Evolutionary conservation across 441 rosid genomes (phyloP).

Genomic region (Euphorbia schlechtendalii): DNA sequence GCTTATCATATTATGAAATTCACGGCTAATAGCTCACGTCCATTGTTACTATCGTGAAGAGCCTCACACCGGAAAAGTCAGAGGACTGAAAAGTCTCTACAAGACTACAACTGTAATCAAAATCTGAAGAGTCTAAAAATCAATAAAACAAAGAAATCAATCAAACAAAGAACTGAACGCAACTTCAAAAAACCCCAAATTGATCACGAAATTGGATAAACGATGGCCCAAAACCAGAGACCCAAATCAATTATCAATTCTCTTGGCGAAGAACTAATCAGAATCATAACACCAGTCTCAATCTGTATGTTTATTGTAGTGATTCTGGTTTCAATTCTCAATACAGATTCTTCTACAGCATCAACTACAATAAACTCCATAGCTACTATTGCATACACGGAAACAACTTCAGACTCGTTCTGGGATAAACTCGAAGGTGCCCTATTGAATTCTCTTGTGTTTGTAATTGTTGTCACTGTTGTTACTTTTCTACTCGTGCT

Average conservation of each 20-base stretch:
- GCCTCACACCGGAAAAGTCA: constrained; percentile 7
- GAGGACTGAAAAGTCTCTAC: neutral
- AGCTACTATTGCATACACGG: constrained; percentile 73
- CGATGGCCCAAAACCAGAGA: constrained; percentile 56
- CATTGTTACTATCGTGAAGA: neutral
- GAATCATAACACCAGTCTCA: constrained; percentile 78
- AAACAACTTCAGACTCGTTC: constrained; percentile 59
- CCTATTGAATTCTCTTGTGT: constrained; percentile 67
- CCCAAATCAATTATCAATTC: constrained; percentile 49
- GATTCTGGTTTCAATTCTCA: constrained; percentile 56
- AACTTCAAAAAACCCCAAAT: constrained; percentile 8
- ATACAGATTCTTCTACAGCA: constrained; percentile 42
- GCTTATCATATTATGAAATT: neutral
- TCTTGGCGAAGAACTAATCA: constrained; percentile 77
- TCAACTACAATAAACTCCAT: constrained; percentile 40
- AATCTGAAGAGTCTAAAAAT: neutral
- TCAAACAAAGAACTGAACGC: constrained; percentile 1
- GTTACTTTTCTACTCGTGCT: constrained; percentile 78
- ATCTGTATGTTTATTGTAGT: constrained; percentile 84
- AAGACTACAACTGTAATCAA: neutral
- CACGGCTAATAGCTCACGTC: neutral
- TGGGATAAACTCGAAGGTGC: constrained; percentile 86
- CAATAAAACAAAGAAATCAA: constrained; percentile 6
- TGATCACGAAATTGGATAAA: constrained; percentile 20
- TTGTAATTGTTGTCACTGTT: constrained; percentile 61